Conservation (phyloP, 2,329 filamentous ascomycete genomes). For the Diplocarpon rosae region DNA sequence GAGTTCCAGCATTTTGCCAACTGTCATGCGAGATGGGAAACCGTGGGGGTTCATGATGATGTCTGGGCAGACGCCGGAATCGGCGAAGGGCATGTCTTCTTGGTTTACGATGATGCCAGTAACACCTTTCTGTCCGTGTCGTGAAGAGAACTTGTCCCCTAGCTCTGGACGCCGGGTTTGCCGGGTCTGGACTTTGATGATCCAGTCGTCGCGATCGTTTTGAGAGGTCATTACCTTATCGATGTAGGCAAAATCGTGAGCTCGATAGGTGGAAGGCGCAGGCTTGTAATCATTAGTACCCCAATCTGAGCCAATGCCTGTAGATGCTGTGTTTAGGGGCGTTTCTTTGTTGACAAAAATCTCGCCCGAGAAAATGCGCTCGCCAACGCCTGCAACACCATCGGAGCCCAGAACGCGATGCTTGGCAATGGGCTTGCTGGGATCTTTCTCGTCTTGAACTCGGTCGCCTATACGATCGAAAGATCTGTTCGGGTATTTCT, state of each 20-base stretch:
- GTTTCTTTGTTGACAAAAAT: conserved; percentile 85
- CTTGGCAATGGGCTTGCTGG: conserved; percentile 52
- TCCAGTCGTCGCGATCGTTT: conserved; percentile 72
- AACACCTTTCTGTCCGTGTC: conserved; percentile 96
- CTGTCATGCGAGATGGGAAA: conserved; percentile 99
- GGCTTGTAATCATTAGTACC: conserved; percentile 52
- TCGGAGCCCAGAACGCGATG: conserved; percentile 71
- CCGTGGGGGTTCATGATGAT: conserved; percentile 99
- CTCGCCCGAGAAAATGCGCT: conserved; percentile 65
- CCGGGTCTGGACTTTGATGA: conserved; percentile 92
- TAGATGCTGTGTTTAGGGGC: conserved; percentile 66
- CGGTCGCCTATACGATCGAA: conserved; percentile 54
- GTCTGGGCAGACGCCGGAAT: conserved; percentile 83
- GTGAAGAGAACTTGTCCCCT: conserved; percentile 96
- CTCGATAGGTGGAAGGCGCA: conserved; percentile 65
- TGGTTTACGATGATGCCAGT: conserved; percentile 94
- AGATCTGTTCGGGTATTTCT: conserved; percentile 77
- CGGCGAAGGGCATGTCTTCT: conserved; percentile 93
- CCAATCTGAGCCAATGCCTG: conserved; percentile 57
- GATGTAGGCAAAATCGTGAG: conserved; percentile 76
- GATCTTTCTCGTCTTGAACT: conserved; percentile 39
- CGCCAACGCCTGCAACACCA: conserved; percentile 79
- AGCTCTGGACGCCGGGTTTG: conserved; percentile 92
- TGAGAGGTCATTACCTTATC: conserved; percentile 94
- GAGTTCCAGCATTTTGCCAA: conserved; percentile 93